Evolutionary conservation across 2,329 filamentous ascomycete genomes (phyloP).

Genomic region (Penicillium sp.): DNA sequence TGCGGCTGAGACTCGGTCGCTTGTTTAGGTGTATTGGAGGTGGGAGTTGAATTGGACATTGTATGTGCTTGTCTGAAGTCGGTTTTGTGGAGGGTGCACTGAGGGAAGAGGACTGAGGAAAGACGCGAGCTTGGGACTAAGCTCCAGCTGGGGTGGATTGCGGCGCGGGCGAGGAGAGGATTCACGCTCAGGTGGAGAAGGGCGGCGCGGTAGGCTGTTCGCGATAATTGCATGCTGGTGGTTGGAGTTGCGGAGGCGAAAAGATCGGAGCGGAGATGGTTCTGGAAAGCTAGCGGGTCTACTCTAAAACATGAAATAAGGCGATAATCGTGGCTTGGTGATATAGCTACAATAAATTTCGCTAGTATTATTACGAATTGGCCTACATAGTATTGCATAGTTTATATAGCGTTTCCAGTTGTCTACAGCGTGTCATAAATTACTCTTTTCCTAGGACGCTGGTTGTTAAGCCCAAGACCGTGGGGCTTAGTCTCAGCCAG

Average conservation of each 20-base stretch:
- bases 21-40: constrained; percentile 2
- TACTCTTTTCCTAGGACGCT: too few species aligned
- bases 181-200: constrained; percentile 31
- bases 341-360: too few species aligned
- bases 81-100: constrained; percentile 28
- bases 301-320: too few species aligned
- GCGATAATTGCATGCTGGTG: constrained; percentile 33
- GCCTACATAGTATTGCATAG: too few species aligned
- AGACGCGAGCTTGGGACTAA: constrained; percentile 21
- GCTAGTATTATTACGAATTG: too few species aligned
- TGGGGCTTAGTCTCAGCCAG: too few species aligned
- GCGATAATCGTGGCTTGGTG: too few species aligned
- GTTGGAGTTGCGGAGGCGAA: constrained; percentile 18
- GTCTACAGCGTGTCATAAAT: too few species aligned
- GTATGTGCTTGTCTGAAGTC: constrained; percentile 21
- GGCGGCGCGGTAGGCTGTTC: constrained; percentile 32
- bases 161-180: constrained; percentile 25
- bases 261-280: constrained; percentile 19
- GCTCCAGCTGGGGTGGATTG: constrained; percentile 15
- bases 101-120: constrained; percentile 32
- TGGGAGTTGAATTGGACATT: constrained; percentile 24
- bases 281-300: constrained; percentile 17
- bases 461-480: too few species aligned
- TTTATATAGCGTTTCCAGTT: too few species aligned
- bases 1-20: constrained; percentile 15